phyloP scores from a whole-genome alignment of 129 eudicot genomes.

The Chrysanthemum makinoi region DNA sequence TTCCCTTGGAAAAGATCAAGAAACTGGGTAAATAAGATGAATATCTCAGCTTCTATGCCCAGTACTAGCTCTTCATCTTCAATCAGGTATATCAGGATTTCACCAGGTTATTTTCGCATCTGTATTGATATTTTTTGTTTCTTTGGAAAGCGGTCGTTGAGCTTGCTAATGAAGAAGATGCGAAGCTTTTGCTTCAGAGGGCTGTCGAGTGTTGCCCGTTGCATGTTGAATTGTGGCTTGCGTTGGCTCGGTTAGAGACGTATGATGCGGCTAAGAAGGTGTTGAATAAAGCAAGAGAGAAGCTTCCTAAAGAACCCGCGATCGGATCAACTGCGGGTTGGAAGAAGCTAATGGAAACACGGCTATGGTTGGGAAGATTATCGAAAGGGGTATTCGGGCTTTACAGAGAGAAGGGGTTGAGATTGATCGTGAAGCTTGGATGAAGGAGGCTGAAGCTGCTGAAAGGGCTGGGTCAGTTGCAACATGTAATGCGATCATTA shows the following conservation, averaged over 20 bases:
- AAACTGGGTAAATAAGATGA: constrained; percentile 45
- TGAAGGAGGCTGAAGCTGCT: constrained; percentile 97
- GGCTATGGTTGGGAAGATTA: constrained; percentile 75
- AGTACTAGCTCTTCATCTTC: constrained; percentile 36
- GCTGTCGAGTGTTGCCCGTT: constrained; percentile 95
- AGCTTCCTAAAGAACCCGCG: constrained; percentile 83
- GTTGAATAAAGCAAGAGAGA: constrained; percentile 68
- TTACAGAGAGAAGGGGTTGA: constrained; percentile 81
- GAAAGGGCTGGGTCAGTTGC: constrained; percentile 83
- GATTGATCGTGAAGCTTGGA: constrained; percentile 89
- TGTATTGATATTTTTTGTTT: neutral
- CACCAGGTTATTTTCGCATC: neutral
- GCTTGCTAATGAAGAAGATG: constrained; percentile 85
- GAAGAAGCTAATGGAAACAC: constrained; percentile 90
- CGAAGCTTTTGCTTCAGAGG: constrained; percentile 66
- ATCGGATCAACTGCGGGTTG: constrained; percentile 80
- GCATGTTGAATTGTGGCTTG: constrained; percentile 92
- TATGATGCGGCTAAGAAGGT: constrained; percentile 83
- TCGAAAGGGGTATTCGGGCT: constrained; percentile 88
- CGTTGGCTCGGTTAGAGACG: constrained; percentile 78
- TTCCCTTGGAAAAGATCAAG: constrained; percentile 87
- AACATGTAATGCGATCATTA: constrained; percentile 84
- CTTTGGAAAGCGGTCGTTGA: constrained; percentile 94
- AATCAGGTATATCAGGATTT: constrained; percentile 38
- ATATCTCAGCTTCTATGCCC: constrained; percentile 35